Base-by-base conservation (phyloP, 2,329 filamentous ascomycete genomes). In the Boeremia lycopersici region DNA sequence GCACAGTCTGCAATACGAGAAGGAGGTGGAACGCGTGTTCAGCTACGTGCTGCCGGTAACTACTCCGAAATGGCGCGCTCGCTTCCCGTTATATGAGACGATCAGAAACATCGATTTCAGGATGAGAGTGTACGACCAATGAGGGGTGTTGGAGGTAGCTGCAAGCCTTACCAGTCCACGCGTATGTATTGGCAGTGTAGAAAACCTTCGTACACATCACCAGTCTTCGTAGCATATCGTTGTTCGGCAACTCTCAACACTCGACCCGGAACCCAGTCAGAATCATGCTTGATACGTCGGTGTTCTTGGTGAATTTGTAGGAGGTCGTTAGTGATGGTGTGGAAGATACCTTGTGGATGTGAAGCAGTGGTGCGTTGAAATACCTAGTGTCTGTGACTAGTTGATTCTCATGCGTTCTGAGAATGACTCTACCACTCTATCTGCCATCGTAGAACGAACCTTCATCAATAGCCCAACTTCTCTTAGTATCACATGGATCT, bases 121-220 rank as follows among this genome's bases (percentile, higher is more conserved):
- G 9, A 19, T 17, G 25, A 28, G 29, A 23, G 25, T 50, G 29
- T 45, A 31, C 54, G 15, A 36, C 48, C 49, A 60, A 57, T 53
- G 35, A 42, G 31, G 19, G 33, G 12, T 25, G 29, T 42, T 35
- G 44, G 30, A 36, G 46, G n/a, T 45, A 36, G 6, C 38, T 25
- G 28, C 9, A 33, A 17, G 26, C 52, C 41, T 35, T 38, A 36
- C 38, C 28, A 12, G 33, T 23, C 19, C 19, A 30, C 42, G 29
- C 23, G 39, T 43, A 53, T 51, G 39, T 53, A 53, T 45, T 39
- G 17, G 44, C 41, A 57, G 54, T 48, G 56, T 57, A 50, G 50
- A 50, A 33, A 57, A 41, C 53, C 56, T 51, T 44, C 47, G 36
- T 39, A 42, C 35, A 36, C 48, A 45, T 57, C 52, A 49, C 41